Conservation (phyloP, 495 filamentous ascomycete species). For the Talaromyces ruber region DNA sequence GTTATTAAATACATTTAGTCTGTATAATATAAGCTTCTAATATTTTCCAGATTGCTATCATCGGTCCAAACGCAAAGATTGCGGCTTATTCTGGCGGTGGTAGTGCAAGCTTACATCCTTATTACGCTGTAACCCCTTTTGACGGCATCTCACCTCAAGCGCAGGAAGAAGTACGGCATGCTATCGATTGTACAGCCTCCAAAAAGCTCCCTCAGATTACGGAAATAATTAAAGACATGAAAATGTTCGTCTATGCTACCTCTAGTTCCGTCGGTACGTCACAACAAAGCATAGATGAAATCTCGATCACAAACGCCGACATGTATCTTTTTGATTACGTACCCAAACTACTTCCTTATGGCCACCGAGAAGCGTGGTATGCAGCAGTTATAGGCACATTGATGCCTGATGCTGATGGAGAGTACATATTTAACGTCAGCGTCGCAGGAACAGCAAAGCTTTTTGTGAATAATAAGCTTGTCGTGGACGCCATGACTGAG, state of each 20-base stretch:
- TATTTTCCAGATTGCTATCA: slow-evolving; percentile 48
- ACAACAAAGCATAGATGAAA: no score
- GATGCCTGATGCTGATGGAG: slow-evolving; percentile 50
- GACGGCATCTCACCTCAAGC: slow-evolving; percentile 40
- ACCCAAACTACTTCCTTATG: slow-evolving; percentile 47
- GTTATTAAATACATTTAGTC: no score
- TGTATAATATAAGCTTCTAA: no score
- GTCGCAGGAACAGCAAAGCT: slow-evolving; percentile 66
- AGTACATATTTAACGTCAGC: slow-evolving; percentile 67
- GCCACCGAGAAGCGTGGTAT: slow-evolving; percentile 37
- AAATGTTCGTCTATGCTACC: no score
- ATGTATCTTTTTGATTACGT: slow-evolving; percentile 54
- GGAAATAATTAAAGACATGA: no score
- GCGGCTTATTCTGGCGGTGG: slow-evolving; percentile 74
- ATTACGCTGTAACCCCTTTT: slow-evolving; percentile 65
- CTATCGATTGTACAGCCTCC: no score
- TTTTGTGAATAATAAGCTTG: slow-evolving; percentile 57
- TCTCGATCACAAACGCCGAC: no score
- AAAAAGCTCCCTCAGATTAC: no score
- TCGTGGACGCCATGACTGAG: slow-evolving; percentile 59
- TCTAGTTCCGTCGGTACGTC: no score
- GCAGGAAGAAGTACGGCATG: no score
- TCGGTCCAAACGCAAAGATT: slow-evolving; percentile 71
- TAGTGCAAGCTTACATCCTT: slow-evolving; percentile 67
- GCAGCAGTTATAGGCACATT: slow-evolving; percentile 52